Conservation (phyloP, 352 stramenopile species). For the Plasmopara viticola region DNA sequence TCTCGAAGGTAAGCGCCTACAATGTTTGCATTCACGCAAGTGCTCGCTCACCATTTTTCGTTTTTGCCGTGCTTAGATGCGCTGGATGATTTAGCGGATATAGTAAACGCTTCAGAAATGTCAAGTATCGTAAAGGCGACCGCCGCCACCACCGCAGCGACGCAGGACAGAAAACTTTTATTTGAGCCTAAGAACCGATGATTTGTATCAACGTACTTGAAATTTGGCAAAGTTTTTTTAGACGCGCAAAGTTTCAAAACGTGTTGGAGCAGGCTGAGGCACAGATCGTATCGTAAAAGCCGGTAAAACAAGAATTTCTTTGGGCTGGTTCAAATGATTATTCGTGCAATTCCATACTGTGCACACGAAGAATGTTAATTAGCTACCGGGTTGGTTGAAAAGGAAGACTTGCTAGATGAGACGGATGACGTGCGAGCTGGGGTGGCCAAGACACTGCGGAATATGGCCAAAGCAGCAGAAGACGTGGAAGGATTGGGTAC, state of each 20-base stretch:
- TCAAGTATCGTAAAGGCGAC: constrained; percentile 41
- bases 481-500: constrained; percentile 82
- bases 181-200: not conserved
- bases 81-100: constrained; percentile 76
- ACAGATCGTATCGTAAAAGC: constrained; percentile 34
- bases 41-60: not conserved
- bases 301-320: not conserved
- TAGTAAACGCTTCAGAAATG: constrained; percentile 41
- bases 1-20: constrained; percentile 42
- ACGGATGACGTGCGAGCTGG: constrained; percentile 73
- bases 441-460: constrained; percentile 84
- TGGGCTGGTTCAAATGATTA: too few species aligned
- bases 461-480: constrained; percentile 83
- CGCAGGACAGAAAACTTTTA: constrained; percentile 18
- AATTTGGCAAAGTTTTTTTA: constrained; percentile 81
- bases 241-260: constrained; percentile 81
- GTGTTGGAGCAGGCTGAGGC: constrained; percentile 80
- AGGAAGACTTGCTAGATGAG: constrained; percentile 31
- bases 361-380: constrained; percentile 60
- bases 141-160: constrained; percentile 35
- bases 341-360: constrained; percentile 12
- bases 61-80: constrained; percentile 37
- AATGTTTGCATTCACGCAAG: not conserved
- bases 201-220: constrained; percentile 23
- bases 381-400: constrained; percentile 58